Conservation (phyloP, 2,329 filamentous ascomycete genomes). For the Pestalotiopsis sp. region DNA sequence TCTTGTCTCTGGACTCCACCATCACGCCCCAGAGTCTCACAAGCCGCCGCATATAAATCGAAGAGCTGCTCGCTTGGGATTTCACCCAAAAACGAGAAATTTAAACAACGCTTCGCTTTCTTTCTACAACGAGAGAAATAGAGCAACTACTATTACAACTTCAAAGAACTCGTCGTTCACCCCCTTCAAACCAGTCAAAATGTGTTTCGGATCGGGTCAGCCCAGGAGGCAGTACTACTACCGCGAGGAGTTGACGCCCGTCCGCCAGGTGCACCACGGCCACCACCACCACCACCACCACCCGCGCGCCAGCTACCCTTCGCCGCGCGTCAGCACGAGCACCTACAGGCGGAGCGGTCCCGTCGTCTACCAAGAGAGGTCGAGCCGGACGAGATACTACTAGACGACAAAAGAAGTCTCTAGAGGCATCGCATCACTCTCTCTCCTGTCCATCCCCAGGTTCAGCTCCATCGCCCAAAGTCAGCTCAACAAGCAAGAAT, state of each 20-base stretch:
- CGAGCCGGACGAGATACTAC: constrained; percentile 34
- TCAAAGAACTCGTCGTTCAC: not conserved
- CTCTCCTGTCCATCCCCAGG: too few relatives aligned
- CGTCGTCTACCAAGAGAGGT: constrained; percentile 40
- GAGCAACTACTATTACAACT: constrained; percentile 13
- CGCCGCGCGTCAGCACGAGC: constrained; percentile 40
- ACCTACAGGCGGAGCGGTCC: constrained; percentile 32
- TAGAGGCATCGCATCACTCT: too few relatives aligned
- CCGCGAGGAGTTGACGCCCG: constrained; percentile 52
- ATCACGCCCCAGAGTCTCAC: not conserved
- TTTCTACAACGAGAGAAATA: too few relatives aligned
- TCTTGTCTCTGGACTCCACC: not conserved
- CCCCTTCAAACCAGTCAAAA: constrained; percentile 24
- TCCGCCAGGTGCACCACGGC: constrained; percentile 36
- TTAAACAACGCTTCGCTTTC: not conserved
- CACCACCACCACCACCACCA: constrained; percentile 15
- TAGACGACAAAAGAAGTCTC: constrained; percentile 10
- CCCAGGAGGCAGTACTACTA: constrained; percentile 54
- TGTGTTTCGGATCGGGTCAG: constrained; percentile 48
- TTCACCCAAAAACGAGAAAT: not conserved
- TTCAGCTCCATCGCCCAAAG: too few relatives aligned
- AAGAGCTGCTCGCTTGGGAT: not conserved
- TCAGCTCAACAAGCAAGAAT: too few relatives aligned
- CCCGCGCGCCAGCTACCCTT: constrained; percentile 18
- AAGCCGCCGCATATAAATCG: not conserved